Conservation (phyloP, 208 protist species). For the Acanthamoeba castellanii region DNA sequence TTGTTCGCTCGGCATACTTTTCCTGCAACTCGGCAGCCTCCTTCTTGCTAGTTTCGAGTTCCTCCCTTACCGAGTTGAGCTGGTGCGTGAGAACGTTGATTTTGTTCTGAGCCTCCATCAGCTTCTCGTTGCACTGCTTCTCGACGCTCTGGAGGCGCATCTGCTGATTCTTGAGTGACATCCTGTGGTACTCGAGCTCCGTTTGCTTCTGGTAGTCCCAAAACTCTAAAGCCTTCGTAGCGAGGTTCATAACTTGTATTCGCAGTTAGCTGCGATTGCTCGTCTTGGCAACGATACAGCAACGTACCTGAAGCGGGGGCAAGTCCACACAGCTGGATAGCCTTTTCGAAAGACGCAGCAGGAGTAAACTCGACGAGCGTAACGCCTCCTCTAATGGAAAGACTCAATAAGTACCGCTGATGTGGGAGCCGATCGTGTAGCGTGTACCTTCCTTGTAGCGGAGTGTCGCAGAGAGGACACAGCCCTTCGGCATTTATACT, state of each 20-base stretch:
- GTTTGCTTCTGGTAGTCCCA: constrained; percentile 76
- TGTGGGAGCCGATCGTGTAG: no score
- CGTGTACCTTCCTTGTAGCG: constrained; percentile 49
- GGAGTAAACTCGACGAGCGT: constrained; percentile 40
- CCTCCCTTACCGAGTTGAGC: constrained; percentile 49
- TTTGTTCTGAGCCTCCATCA: constrained; percentile 59
- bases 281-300: background rate
- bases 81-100: constrained; percentile 70
- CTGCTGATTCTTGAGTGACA: constrained; percentile 52
- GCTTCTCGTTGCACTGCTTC: constrained; percentile 68
- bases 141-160: constrained; percentile 3
- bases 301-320: constrained; percentile 6
- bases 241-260: constrained; percentile 22
- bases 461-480: constrained; percentile 61
- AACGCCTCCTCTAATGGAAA: constrained; percentile 22
- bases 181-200: constrained; percentile 48
- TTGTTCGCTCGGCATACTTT: constrained; percentile 52
- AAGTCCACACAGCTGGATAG: constrained; percentile 68
- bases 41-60: constrained; percentile 23
- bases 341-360: constrained; percentile 62
- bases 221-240: constrained; percentile 69
- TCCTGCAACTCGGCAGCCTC: constrained; percentile 33
- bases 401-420: background rate
- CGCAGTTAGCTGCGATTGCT: no score
- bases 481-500: constrained; percentile 4